Base-by-base conservation (phyloP, 2,329 filamentous ascomycete genomes). In the Leptographium lundbergii region DNA sequence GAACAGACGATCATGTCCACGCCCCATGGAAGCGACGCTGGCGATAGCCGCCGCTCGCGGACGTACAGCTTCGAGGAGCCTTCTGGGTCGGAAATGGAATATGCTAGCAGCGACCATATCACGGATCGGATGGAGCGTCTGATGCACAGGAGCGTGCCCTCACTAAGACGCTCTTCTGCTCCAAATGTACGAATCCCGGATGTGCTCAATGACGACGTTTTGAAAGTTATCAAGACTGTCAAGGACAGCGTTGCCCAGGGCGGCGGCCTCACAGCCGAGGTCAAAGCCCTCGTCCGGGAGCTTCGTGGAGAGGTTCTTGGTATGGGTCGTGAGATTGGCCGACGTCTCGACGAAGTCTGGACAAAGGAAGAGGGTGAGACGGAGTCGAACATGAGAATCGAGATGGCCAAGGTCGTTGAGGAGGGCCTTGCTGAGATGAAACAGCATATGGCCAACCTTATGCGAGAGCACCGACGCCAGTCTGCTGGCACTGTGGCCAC, bases 201-300 rank as follows among this genome's bases (percentile, higher is more conserved):
- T 19, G 73, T 86, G 14, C 72, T 89, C 54, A 86, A 81, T 57
- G 88, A 95, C 6, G 91, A 97, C 65, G 77, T 96, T 63, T 73
- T 95, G 60, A 87, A 87, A 62, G 84, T 94, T 52, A 85, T 97
- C 60, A 85, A 86, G 63, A 87, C 87, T 60, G 88, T 97, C 69
- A 96, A 95, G 69, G 91, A 95, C 69, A 96, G 91, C 65, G 88
- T 96, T 59, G 80, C 89, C 0, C 89, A 95, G 70, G 85, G 89
- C 48, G 92, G 92, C 60, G 90, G 91, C 6, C 80, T 96, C 57
- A 96, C 91, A 1, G 90, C 90, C 59, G 90, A 95, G 69, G 89
- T 96, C 63, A 97, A 97, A 72, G 86, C 89, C 4, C 79, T 96
- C 10, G 88, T 96, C 10, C 86, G 91, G 27, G 91, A 96, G 67